Percentiles rank a stretch among this genome's conserved stretches.
Conservation (phyloP, 2,329 filamentous ascomycete genomes). For the Cadophora malorum region DNA sequence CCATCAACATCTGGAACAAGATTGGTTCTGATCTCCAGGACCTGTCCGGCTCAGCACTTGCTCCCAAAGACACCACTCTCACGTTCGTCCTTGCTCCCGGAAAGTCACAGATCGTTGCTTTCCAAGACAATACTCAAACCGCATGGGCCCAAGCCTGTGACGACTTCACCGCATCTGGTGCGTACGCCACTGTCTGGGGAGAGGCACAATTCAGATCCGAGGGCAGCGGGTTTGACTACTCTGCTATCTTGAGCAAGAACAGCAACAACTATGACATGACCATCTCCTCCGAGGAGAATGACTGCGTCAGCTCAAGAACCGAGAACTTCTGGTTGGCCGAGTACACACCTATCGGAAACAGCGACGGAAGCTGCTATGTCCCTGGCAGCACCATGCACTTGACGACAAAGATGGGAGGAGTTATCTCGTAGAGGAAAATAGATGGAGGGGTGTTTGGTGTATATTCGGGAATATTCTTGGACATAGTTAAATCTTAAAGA, state of each 20-base stretch:
- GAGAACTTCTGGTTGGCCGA: constrained; percentile 43
- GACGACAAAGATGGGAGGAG: constrained; percentile 41
- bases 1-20: constrained; percentile 44
- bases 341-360: constrained; percentile 37
- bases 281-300: constrained; percentile 40
- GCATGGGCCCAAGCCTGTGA: constrained; percentile 35
- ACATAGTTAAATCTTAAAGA: constrained; percentile 37
- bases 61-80: constrained; percentile 39
- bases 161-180: constrained; percentile 32
- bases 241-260: constrained; percentile 42
- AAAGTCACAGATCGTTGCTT: constrained; percentile 38
- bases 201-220: constrained; percentile 39
- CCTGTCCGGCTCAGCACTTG: constrained; percentile 38
- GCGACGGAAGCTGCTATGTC: constrained; percentile 43
- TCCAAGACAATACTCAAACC: constrained; percentile 40
- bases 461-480: constrained; percentile 28
- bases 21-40: constrained; percentile 25
- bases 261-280: constrained; percentile 44
- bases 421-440: not conserved
- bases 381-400: constrained; percentile 35
- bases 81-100: constrained; percentile 39
- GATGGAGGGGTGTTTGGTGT: not conserved
- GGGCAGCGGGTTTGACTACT: constrained; percentile 43
- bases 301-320: constrained; percentile 38
- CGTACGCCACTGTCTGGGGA: constrained; percentile 40